A percentile compares a stretch with the other conserved stretches of the same genome.
These are phyloP conservation scores for Blepharisma japonicum DNA, from an alignment of 73 alveolate species.

Conservation along the genomic window DNA sequence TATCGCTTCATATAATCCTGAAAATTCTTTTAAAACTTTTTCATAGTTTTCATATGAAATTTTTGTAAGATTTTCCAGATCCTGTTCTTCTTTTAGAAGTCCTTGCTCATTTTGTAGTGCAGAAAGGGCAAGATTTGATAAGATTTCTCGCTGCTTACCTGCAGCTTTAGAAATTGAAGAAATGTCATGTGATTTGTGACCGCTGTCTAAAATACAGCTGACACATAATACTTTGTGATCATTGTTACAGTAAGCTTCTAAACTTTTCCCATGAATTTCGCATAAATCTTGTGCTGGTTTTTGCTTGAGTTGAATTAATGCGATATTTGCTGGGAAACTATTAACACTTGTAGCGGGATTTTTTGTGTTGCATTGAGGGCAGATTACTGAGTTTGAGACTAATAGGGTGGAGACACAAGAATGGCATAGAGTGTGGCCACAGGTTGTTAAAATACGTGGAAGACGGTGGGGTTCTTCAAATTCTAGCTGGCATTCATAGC, in stretches of 20 bases:
- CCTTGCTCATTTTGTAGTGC: not conserved
- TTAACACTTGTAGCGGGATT: constrained; percentile 35
- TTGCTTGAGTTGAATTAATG: constrained; percentile 26
- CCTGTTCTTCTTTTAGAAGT: constrained; percentile 8
- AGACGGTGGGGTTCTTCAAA: constrained; percentile 33
- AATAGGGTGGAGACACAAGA: constrained; percentile 34
- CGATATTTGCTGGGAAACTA: constrained; percentile 46
- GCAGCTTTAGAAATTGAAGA: constrained; percentile 44
- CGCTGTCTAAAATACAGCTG: constrained; percentile 71
- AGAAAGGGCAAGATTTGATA: not conserved
- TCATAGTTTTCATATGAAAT: not conserved
- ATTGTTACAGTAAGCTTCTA: constrained; percentile 69
- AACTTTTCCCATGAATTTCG: constrained; percentile 42
- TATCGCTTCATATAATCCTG: not conserved
- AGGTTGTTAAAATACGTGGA: constrained; percentile 49
- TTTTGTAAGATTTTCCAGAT: not conserved
- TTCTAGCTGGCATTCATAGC: constrained; percentile 52
- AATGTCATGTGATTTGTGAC: constrained; percentile 72
- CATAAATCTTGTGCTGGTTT: constrained; percentile 28
- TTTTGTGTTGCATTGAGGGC: constrained; percentile 47
- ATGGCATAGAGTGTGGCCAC: constrained; percentile 62
- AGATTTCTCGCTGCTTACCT: not conserved
- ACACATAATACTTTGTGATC: constrained; percentile 67
- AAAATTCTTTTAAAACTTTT: constrained; percentile 2
- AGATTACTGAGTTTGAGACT: not conserved